phyloP scores from a whole-genome alignment of 768 basidiomycete species.

The Suillus clintonianus region DNA sequence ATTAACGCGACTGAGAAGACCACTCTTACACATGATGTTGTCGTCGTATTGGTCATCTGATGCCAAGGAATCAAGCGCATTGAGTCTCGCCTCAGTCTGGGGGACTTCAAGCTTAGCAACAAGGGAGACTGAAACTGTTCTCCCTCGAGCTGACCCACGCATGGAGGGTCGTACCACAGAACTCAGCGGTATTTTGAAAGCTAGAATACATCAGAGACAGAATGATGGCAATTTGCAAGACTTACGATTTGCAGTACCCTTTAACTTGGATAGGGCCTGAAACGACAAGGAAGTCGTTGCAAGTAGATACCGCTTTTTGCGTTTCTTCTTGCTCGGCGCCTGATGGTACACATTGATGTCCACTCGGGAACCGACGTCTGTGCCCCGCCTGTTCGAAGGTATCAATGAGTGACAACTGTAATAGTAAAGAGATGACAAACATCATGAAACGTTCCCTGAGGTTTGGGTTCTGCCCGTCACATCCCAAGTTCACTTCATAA shows the following conservation, averaged over 20 bases:
- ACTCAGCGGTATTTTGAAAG: constrained; percentile 47
- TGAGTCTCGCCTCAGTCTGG: background rate
- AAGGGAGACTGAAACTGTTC: constrained; percentile 6
- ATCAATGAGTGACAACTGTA: background rate
- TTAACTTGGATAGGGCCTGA: constrained; percentile 52
- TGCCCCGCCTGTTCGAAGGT: constrained; percentile 33
- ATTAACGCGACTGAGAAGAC: background rate
- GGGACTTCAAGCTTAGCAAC: constrained; percentile 24
- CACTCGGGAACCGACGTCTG: constrained; percentile 38
- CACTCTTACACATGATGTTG: background rate
- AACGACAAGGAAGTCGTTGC: constrained; percentile 53
- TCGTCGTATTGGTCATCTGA: background rate
- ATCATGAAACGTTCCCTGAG: constrained; percentile 52
- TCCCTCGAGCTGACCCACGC: constrained; percentile 12
- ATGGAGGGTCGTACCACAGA: constrained; percentile 20
- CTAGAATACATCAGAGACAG: constrained; percentile 24
- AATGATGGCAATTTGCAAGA: constrained; percentile 5
- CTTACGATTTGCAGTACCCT: constrained; percentile 48
- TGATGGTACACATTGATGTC: constrained; percentile 60
- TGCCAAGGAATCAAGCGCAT: background rate
- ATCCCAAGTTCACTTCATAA: constrained; percentile 61
- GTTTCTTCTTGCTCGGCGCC: constrained; percentile 63
- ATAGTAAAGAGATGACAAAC: constrained; percentile 39
- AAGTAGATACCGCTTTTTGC: constrained; percentile 55
- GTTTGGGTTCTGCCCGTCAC: constrained; percentile 73